phyloP scores from a whole-genome alignment of 1,284 basidiomycete genomes.

The Heimioporus punctisporus region DNA sequence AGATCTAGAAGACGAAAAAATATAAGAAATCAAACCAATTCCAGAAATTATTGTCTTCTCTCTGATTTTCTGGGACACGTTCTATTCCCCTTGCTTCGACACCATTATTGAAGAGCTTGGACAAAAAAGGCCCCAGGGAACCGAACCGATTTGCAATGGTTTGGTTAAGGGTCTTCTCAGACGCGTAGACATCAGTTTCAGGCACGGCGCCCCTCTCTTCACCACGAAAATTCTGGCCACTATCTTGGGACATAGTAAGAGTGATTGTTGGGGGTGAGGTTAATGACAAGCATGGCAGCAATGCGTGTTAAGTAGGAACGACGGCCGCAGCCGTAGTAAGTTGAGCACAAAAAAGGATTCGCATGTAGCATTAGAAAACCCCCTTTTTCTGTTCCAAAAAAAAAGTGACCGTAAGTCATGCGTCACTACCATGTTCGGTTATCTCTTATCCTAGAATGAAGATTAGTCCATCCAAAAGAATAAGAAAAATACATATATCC shows the following conservation, averaged over 20 bases:
- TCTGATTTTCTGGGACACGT: conserved; percentile 49
- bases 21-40: conserved; percentile 41
- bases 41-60: conserved; percentile 48
- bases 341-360: too few relatives aligned
- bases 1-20: not conserved
- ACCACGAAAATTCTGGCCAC: conserved; percentile 14
- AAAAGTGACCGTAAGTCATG: too few relatives aligned
- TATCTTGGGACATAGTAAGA: conserved; percentile 13
- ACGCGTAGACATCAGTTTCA: not conserved
- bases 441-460: too few relatives aligned
- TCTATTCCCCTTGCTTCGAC: conserved; percentile 55
- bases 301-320: too few relatives aligned
- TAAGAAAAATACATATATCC: too few relatives aligned
- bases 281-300: too few relatives aligned
- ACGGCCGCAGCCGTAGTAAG: too few relatives aligned
- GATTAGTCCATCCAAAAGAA: too few relatives aligned
- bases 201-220: conserved; percentile 17
- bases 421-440: too few relatives aligned
- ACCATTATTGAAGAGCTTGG: conserved; percentile 43
- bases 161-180: conserved; percentile 32
- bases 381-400: too few relatives aligned
- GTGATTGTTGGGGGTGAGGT: too few relatives aligned
- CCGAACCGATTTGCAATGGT: conserved; percentile 40
- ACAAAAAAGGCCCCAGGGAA: conserved; percentile 37
- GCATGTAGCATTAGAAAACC: too few relatives aligned